These are phyloP conservation scores for Chlamydomonas incerta DNA, from an alignment of 139 green algal genomes.

Conservation along the genomic window DNA sequence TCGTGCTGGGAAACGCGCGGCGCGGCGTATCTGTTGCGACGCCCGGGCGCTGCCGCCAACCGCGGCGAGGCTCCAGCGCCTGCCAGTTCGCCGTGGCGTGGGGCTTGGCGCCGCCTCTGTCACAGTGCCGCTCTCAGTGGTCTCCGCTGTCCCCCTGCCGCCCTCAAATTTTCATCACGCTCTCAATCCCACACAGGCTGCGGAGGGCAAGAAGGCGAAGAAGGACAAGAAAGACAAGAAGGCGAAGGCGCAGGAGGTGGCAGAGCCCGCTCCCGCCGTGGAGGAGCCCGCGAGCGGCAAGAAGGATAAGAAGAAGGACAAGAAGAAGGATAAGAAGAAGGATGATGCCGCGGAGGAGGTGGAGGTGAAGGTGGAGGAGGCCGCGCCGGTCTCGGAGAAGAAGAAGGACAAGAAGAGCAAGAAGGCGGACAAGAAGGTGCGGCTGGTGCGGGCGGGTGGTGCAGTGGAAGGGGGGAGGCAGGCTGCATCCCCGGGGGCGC, in stretches of 20 bases:
- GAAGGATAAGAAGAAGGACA: constrained; percentile 6
- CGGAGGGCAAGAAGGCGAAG: not conserved
- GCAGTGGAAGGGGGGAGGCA: not conserved
- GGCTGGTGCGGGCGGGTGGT: not conserved
- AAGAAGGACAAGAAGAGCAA: constrained; percentile 38
- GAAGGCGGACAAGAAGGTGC: not conserved
- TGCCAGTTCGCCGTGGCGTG: too few relatives aligned
- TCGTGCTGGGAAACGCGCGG: not conserved
- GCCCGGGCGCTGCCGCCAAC: not conserved
- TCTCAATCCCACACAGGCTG: too few relatives aligned
- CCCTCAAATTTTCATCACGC: too few relatives aligned
- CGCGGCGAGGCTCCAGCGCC: too few relatives aligned
- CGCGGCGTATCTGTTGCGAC: too few relatives aligned
- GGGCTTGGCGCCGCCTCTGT: too few relatives aligned
- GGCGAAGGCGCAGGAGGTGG: not conserved
- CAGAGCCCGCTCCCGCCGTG: not conserved
- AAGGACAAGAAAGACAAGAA: constrained; percentile 29
- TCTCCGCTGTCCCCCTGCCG: too few relatives aligned
- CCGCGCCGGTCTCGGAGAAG: constrained; percentile 15
- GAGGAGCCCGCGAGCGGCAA: not conserved
- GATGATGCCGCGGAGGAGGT: not conserved
- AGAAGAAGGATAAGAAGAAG: constrained; percentile 34
- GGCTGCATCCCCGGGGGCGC: too few relatives aligned
- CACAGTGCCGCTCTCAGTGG: too few relatives aligned
- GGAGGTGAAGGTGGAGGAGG: constrained; percentile 23